Percentiles rank a stretch among this genome's conserved stretches.
These are phyloP conservation scores for Ophiostoma ips DNA, from an alignment of 2,329 filamentous ascomycete species.

Conservation along the genomic window DNA sequence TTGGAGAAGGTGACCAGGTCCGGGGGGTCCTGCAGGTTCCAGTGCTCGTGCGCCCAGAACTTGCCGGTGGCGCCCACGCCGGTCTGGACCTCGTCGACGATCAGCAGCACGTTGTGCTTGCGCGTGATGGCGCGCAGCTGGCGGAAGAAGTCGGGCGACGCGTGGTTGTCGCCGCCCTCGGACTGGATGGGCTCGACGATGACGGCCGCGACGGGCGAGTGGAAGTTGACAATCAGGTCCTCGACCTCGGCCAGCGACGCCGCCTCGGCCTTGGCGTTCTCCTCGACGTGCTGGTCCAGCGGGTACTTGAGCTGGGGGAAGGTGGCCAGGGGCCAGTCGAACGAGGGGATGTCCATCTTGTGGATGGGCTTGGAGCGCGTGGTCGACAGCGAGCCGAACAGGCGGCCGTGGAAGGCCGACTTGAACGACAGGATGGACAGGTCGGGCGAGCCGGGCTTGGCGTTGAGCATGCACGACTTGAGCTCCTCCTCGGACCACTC, in stretches of 20 bases:
- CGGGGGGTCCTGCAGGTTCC: conserved; percentile 63
- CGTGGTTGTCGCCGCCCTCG: conserved; percentile 91
- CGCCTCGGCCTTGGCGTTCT: conserved; percentile 72
- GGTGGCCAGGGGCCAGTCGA: conserved; percentile 84
- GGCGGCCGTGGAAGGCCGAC: conserved; percentile 76
- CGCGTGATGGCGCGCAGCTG: conserved; percentile 67
- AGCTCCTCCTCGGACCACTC: conserved; percentile 73
- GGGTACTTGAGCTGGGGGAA: conserved; percentile 83
- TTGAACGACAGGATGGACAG: conserved; percentile 84
- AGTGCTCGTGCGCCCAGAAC: conserved; percentile 97
- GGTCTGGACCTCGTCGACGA: conserved; percentile 90
- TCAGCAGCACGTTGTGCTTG: conserved; percentile 66
- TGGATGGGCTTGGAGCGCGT: conserved; percentile 89
- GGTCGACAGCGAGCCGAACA: conserved; percentile 77
- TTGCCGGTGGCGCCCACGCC: conserved; percentile 84
- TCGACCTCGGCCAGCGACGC: conserved; percentile 74
- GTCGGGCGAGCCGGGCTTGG: conserved; percentile 57
- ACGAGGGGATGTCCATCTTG: conserved; percentile 88
- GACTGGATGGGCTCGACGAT: conserved; percentile 86
- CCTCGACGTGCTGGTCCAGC: conserved; percentile 61
- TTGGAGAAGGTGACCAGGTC: conserved; percentile 95
- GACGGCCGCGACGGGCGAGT: conserved; percentile 65
- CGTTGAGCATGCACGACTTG: conserved; percentile 63
- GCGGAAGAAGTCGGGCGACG: conserved; percentile 73
- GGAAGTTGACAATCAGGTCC: conserved; percentile 64